Base-by-base conservation (phyloP, 352 stramenopile species). In the Thalassiosira delicatula region DNA sequence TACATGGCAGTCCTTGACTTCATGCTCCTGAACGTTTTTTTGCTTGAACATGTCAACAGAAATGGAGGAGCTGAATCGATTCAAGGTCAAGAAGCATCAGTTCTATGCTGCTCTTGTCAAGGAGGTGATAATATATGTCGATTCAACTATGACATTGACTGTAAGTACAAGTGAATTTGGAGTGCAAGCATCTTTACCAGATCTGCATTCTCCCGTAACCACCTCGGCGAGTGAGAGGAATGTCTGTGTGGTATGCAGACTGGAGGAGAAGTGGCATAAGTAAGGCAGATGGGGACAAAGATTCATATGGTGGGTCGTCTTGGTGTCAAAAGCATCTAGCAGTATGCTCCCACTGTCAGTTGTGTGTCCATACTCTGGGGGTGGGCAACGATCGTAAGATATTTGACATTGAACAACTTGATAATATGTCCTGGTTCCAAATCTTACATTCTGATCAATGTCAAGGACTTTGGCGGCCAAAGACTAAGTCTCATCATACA, bases 1-100 rank as follows among this genome's bases (percentile, higher is more conserved):
- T 66, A 30, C 23, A 40, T 78, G 53, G 75, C 37, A 35, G 59
- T 76, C 9, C 23, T 67, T 5, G 65, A 83, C 51, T 67, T 75
- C 14, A 78, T 78, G 65, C 1, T 62, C 3, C 23, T 63, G 25
- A 63, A 63, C 21, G 4, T 63, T 63, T 21, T 63, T 63, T 21
- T 25, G 27, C 3, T 63, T 25, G 54, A 63, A 44, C 19, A 40
- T 63, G 54, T 40, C 54, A 7, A n/a, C 14, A 7, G 37, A 46
- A 7, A 14, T 14, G 25, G 17, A 7, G n/a, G 11, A 29, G 3
- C 21, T 61, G 3, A 33, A 61, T 33, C n/a, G 23, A 3, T 33
- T 61, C 25, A 61, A 61, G 4, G 3, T 61, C 21, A 61, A 61
- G 25, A 61, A 61, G 21, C 23, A 33, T 61, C 3, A 61, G 51